Evolutionary conservation across 2,329 filamentous ascomycete species (phyloP).

Genomic region (Endocalyx cinctus): DNA sequence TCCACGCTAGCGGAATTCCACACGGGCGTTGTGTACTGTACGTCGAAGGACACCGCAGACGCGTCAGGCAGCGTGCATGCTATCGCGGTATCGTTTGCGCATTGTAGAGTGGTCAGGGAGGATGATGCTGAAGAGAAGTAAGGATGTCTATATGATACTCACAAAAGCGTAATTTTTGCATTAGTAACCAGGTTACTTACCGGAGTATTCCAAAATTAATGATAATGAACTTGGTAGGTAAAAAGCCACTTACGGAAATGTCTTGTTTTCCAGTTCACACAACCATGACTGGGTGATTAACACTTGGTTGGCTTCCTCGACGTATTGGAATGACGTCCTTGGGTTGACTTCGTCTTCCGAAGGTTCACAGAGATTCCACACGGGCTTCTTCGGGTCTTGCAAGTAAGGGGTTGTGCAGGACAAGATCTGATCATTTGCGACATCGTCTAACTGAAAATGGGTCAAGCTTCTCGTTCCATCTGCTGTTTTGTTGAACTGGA

Average conservation of each 20-base stretch:
- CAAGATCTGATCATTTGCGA: slow-evolving; percentile 8
- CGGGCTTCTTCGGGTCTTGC: slow-evolving; percentile 9
- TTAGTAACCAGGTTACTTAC: too few relatives aligned
- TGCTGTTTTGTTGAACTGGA: neutral
- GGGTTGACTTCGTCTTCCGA: slow-evolving; percentile 3
- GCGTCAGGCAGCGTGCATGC: slow-evolving; percentile 9
- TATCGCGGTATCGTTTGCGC: slow-evolving; percentile 7
- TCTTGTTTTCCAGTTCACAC: slow-evolving; percentile 13
- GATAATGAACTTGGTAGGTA: too few relatives aligned
- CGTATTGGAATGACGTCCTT: slow-evolving; percentile 12
- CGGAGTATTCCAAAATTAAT: too few relatives aligned
- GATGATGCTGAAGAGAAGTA: too few relatives aligned
- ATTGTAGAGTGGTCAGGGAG: too few relatives aligned
- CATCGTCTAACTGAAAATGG: slow-evolving; percentile 10
- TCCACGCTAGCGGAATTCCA: slow-evolving; percentile 10
- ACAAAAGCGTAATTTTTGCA: too few relatives aligned
- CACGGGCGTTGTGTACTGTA: slow-evolving; percentile 10
- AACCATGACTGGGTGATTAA: slow-evolving; percentile 13
- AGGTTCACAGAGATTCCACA: slow-evolving; percentile 12
- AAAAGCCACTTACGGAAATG: slow-evolving; percentile 11
- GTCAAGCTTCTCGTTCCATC: slow-evolving; percentile 8
- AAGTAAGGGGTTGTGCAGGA: slow-evolving; percentile 14
- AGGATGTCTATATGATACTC: too few relatives aligned
- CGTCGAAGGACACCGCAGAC: slow-evolving; percentile 3
- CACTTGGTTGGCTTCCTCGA: slow-evolving; percentile 4